phyloP scores from a whole-genome alignment of 2,329 filamentous ascomycete species.

The Orbilia javanica region DNA sequence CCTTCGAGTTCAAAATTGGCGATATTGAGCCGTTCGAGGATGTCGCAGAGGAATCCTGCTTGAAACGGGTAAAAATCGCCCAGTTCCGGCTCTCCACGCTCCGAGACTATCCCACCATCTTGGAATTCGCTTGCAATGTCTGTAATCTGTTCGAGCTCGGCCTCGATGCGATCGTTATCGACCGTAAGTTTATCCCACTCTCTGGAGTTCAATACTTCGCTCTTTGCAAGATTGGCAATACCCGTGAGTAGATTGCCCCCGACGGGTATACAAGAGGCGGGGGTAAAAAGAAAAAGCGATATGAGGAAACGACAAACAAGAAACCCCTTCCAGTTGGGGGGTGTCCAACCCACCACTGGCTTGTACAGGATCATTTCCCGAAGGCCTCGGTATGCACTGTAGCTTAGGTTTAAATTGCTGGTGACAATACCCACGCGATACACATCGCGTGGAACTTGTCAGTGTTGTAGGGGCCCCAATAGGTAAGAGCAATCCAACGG shows the following conservation, averaged over 20 bases:
- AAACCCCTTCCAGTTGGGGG: neutral
- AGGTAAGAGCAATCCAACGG: neutral
- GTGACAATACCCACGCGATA: neutral
- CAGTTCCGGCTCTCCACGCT: neutral
- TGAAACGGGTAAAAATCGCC: conserved; percentile 1
- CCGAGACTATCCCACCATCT: conserved; percentile 8
- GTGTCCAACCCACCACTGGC: neutral
- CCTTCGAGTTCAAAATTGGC: conserved; percentile 4
- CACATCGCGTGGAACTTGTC: neutral
- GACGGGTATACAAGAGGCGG: neutral
- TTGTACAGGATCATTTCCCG: neutral
- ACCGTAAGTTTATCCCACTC: conserved; percentile 26
- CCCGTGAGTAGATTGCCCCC: neutral
- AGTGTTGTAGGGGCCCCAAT: neutral
- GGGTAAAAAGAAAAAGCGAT: neutral
- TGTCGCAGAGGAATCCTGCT: conserved; percentile 13
- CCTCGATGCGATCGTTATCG: conserved; percentile 10
- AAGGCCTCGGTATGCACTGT: neutral
- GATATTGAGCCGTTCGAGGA: conserved; percentile 1
- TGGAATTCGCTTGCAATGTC: conserved; percentile 23
- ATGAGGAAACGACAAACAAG: neutral
- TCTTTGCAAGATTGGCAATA: conserved; percentile 24
- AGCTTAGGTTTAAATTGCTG: neutral
- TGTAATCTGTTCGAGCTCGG: conserved; percentile 1
- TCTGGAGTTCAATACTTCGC: conserved; percentile 1